Conservation (phyloP, 768 basidiomycete species). For the Saitozyma podzolica region DNA sequence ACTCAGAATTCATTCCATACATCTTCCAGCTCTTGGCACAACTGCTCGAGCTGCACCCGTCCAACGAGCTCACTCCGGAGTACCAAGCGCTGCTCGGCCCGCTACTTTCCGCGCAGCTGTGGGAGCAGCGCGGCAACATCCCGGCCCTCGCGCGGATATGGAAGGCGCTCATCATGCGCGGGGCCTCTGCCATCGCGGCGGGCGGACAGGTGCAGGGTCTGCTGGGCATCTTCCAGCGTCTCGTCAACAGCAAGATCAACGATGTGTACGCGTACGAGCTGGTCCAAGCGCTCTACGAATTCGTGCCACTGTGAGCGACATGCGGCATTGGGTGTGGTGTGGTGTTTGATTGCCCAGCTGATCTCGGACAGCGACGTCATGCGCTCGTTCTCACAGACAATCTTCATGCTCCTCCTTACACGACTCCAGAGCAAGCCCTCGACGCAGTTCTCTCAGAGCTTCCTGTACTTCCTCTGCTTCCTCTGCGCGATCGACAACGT, state of each 20-base stretch:
- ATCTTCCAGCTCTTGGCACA: constrained; percentile 95
- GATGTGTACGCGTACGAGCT: constrained; percentile 91
- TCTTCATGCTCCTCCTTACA: constrained; percentile 72
- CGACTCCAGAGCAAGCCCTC: constrained; percentile 87
- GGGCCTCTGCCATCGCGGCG: constrained; percentile 66
- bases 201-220: constrained; percentile 73
- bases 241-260: constrained; percentile 80
- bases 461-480: constrained; percentile 76
- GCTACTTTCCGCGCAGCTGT: constrained; percentile 77
- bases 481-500: constrained; percentile 73
- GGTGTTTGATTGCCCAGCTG: not conserved
- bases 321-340: not conserved
- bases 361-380: constrained; percentile 60
- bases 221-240: constrained; percentile 85
- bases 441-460: constrained; percentile 78
- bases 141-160: constrained; percentile 88
- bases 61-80: constrained; percentile 63
- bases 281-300: constrained; percentile 70
- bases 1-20: constrained; percentile 90
- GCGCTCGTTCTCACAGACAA: constrained; percentile 69
- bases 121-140: constrained; percentile 92
- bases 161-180: constrained; percentile 76
- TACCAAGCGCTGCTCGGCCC: constrained; percentile 79
- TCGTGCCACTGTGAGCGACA: constrained; percentile 70
- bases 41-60: constrained; percentile 79